Conservation (phyloP, 2,329 filamentous ascomycete species). For the Fusarium zealandicum region DNA sequence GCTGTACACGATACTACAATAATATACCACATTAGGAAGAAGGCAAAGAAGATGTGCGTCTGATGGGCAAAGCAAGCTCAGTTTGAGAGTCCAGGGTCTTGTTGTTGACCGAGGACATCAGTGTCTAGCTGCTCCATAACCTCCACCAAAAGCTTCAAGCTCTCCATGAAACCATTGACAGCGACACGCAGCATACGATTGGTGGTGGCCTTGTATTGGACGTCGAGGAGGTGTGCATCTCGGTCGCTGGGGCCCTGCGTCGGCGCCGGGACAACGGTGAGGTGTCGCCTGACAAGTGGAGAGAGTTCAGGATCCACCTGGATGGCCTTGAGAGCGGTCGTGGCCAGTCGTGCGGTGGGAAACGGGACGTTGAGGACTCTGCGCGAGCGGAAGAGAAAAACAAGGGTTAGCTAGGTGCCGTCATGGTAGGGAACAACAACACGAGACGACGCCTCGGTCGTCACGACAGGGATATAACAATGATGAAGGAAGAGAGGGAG, state of each 20-base stretch:
- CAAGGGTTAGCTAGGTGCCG: constrained; percentile 27
- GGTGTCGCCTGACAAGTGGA: constrained; percentile 76
- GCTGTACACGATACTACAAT: constrained; percentile 26
- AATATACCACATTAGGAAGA: constrained; percentile 32
- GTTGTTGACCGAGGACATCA: constrained; percentile 68
- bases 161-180: constrained; percentile 96
- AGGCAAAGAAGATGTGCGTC: constrained; percentile 12
- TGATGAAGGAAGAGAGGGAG: constrained; percentile 6
- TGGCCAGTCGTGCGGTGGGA: constrained; percentile 79
- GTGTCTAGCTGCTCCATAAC: constrained; percentile 91
- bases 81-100: constrained; percentile 23
- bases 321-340: constrained; percentile 76
- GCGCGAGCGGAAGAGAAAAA: constrained; percentile 34
- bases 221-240: constrained; percentile 64
- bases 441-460: constrained; percentile 17
- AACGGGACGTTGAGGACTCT: constrained; percentile 82
- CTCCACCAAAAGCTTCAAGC: constrained; percentile 80
- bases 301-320: constrained; percentile 91
- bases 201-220: constrained; percentile 85
- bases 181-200: constrained; percentile 97
- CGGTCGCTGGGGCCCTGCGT: constrained; percentile 32
- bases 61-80: constrained; percentile 10
- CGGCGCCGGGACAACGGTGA: constrained; percentile 60
- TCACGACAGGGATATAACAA: constrained; percentile 21
- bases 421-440: constrained; percentile 6